Evolutionary conservation across 2,329 filamentous ascomycete genomes (phyloP), one percentile per base, ranked within the genome.

Genomic region (Sclerotinia subarctica): DNA sequence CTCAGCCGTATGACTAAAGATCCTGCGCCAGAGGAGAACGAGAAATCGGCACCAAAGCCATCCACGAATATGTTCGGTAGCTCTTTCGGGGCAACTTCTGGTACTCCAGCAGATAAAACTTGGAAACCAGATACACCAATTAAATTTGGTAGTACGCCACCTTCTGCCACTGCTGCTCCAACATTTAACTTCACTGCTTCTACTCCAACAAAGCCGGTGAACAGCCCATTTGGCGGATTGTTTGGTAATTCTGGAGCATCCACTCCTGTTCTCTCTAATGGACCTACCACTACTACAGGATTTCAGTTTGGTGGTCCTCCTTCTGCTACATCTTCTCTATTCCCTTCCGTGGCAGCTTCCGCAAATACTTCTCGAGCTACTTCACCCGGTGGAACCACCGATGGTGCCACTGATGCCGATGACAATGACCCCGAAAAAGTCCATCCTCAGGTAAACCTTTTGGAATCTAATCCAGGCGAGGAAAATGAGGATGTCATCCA

Each of bases 361-460:
- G 66, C 71, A 51, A 70, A 69, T 29, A 77, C 76, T 11, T 78
- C 76, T 46, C 72, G 76, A 65, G 76, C 75, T 17, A 75, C 74
- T n/a, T 73, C 74, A 47, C 75, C 75, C 15, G 75, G 73, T 32
- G 71, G 38, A n/a, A 76, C 73, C 15, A 75, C 76, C 4, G 76
- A 77, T 69, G 74, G 72, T 26, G 75, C 75, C 17, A 76, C 71
- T 64, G 72, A 69, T 58, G 70, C 67, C 42, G 75, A 75, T 32
- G 74, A 75, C 49, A 69, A 86, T 71, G 86, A 87, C 72, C 83
- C 82, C 69, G 86, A 86, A 24, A 67, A 60, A 75, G 83, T 85
- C 76, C 84, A 91, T 69, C 85, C 89, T 77, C 89, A 92, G 78
- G 85, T 92, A 72, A 89, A 90, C 76, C 83, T 94, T 73, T 88